Percentiles rank a stretch among this genome's conserved stretches.
phyloP scores from a whole-genome alignment of 2,329 filamentous ascomycete genomes.

The Lachnellula suecica region DNA sequence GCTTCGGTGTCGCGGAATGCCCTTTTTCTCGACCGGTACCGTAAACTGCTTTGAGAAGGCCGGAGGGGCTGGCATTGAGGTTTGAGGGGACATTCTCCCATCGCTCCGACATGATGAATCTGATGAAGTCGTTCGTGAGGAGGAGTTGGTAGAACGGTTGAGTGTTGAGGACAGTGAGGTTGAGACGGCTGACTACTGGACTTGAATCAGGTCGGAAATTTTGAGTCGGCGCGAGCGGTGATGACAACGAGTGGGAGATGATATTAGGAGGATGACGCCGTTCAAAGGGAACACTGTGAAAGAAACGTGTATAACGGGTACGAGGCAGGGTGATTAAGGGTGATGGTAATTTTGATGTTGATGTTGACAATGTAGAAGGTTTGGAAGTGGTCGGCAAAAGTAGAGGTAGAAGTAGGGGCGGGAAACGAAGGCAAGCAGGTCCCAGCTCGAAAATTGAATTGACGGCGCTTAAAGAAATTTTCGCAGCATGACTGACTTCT shows the following conservation, averaged over 20 bases:
- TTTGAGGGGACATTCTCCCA: not conserved
- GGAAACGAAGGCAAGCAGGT: no score
- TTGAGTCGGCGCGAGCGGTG: no score
- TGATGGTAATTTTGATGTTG: not conserved
- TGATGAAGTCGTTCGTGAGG: not conserved
- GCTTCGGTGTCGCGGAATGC: constrained; percentile 5
- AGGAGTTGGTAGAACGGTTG: not conserved
- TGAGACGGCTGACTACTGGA: not conserved
- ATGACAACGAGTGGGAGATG: no score
- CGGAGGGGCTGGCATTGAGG: not conserved
- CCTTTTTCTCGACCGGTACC: constrained; percentile 3
- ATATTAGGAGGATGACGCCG: not conserved
- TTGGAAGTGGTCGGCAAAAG: not conserved
- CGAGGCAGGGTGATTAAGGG: not conserved
- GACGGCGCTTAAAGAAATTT: no score
- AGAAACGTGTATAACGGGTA: no score
- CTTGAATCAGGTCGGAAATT: no score
- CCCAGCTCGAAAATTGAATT: no score
- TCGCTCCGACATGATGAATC: not conserved
- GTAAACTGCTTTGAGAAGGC: constrained; percentile 4
- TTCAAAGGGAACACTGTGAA: not conserved
- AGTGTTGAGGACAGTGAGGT: not conserved
- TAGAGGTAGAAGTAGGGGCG: no score
- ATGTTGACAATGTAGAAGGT: not conserved
- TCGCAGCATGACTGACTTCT: no score